These are phyloP conservation scores for Herpetospermum pedunculosum DNA, from an alignment of 306 rosid species.

Conservation along the genomic window DNA sequence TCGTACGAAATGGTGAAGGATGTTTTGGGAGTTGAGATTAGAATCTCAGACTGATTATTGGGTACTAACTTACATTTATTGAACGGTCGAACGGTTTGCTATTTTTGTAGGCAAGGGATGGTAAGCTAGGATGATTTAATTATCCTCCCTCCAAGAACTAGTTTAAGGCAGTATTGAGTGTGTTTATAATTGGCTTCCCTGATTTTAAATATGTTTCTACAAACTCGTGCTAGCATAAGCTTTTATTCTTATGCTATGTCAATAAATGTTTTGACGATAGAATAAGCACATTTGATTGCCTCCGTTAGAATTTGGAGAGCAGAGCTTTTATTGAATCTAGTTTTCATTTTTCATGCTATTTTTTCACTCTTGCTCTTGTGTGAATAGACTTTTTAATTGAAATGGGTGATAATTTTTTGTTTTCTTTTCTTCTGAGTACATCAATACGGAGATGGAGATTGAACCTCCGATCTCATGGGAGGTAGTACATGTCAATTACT, in stretches of 20 bases:
- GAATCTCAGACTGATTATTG: constrained; percentile 66
- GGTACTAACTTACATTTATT: constrained; percentile 13
- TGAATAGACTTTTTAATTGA: background rate
- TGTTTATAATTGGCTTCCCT: constrained; percentile 50
- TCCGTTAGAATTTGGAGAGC: constrained; percentile 28
- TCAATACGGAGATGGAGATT: too few species aligned
- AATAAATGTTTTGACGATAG: constrained; percentile 59
- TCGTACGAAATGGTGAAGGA: constrained; percentile 93
- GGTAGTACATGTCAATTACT: too few species aligned
- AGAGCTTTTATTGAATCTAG: constrained; percentile 17
- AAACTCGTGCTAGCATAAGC: constrained; percentile 25
- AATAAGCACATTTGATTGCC: constrained; percentile 36
- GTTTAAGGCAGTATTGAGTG: constrained; percentile 36
- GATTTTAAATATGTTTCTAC: constrained; percentile 9
- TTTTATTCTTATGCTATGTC: constrained; percentile 34
- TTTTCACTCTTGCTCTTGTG: background rate
- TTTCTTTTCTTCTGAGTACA: too few species aligned
- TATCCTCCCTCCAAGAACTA: constrained; percentile 25
- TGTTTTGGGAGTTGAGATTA: constrained; percentile 87
- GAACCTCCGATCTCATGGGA: too few species aligned
- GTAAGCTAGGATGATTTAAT: constrained; percentile 24
- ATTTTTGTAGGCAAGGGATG: constrained; percentile 62
- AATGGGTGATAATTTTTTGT: background rate
- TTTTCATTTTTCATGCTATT: background rate
- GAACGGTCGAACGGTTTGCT: constrained; percentile 23